phyloP scores from a whole-genome alignment of 768 basidiomycete genomes.

The Suillus weaverae region DNA sequence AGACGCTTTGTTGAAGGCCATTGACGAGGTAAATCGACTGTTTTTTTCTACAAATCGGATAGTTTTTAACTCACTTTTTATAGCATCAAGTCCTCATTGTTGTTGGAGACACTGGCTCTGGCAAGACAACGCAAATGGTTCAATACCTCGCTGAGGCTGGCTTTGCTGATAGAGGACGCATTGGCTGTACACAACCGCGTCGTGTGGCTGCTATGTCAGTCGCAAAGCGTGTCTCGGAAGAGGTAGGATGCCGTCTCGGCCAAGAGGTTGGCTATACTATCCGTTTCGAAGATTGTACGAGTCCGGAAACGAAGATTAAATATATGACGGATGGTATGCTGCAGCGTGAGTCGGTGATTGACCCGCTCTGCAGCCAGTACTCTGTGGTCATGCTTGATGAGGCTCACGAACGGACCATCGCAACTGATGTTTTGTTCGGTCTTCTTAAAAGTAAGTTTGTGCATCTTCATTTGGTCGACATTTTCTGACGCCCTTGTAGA shows the following conservation, averaged over 20 bases:
- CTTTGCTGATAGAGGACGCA: conserved; percentile 84
- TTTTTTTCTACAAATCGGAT: not conserved
- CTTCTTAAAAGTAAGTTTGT: conserved; percentile 63
- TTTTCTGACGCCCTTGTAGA: conserved; percentile 50
- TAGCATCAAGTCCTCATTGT: conserved; percentile 92
- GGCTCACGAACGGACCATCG: conserved; percentile 96
- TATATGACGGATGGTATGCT: conserved; percentile 99
- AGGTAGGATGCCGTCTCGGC: conserved; percentile 95
- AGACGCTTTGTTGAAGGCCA: conserved; percentile 85
- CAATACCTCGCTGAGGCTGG: conserved; percentile 97
- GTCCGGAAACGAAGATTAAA: conserved; percentile 98
- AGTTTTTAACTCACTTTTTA: conserved; percentile 18
- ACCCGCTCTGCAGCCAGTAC: conserved; percentile 90
- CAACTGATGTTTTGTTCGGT: conserved; percentile 98
- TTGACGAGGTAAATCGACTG: conserved; percentile 70
- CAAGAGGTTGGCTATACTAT: conserved; percentile 99
- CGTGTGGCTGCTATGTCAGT: conserved; percentile 99
- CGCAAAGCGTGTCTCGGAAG: conserved; percentile 97
- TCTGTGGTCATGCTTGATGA: conserved; percentile 98
- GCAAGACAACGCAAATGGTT: conserved; percentile 99
- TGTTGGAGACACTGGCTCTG: conserved; percentile 97
- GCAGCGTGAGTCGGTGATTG: conserved; percentile 93
- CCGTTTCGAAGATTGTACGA: conserved; percentile 99
- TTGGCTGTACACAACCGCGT: conserved; percentile 98
- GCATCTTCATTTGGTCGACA: not conserved